Conservation (phyloP, 176 grass and related monocot species). For the Miscanthus lutarioriparius region DNA sequence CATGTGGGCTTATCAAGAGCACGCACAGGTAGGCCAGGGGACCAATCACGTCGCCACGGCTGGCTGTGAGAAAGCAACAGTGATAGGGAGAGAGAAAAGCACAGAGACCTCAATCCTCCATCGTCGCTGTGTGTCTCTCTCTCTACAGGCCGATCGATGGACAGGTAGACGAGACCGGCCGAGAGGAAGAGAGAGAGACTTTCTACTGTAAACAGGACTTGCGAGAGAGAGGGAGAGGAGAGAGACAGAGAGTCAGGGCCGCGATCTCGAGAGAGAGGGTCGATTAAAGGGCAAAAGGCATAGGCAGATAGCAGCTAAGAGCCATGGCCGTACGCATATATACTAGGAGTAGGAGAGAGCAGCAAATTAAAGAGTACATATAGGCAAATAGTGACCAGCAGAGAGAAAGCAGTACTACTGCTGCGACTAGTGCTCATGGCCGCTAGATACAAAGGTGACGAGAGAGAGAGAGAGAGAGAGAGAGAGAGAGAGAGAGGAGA, state of each 20-base stretch:
- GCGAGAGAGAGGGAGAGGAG: neutral
- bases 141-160: neutral
- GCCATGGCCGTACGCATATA: constrained; percentile 13
- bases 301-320: neutral
- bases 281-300: constrained; percentile 22
- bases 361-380: neutral
- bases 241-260: neutral
- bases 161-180: neutral
- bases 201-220: too few relatives aligned
- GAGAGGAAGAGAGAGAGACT: neutral
- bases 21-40: neutral
- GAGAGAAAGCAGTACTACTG: neutral
- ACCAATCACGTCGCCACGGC: constrained; percentile 37
- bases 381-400: neutral
- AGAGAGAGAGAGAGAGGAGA: neutral
- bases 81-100: neutral
- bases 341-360: too few relatives aligned
- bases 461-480: neutral
- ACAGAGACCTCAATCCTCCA: neutral
- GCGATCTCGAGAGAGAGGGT: neutral
- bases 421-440: neutral
- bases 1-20: neutral
- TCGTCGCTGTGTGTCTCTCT: too few relatives aligned
- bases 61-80: neutral
- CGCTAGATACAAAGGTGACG: neutral